phyloP scores from a whole-genome alignment of 129 eudicot genomes.

The Saussurea involucrata region DNA sequence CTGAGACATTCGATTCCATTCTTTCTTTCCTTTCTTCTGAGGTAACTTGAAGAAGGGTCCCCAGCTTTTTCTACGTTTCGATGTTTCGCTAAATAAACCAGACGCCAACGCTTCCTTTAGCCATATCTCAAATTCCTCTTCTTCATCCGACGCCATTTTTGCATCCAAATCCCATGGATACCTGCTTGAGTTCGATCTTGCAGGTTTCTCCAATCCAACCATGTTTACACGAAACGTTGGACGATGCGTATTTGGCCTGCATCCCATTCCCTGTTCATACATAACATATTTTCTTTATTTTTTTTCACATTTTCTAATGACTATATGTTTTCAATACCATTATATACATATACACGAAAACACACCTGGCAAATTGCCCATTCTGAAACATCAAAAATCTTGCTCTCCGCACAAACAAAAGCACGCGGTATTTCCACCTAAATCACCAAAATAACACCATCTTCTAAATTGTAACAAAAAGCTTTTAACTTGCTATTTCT shows the following conservation, averaged over 20 bases:
- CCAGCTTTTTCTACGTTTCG: constrained; percentile 96
- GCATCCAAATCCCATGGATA: constrained; percentile 97
- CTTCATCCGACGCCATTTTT: constrained; percentile 78
- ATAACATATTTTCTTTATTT: not conserved
- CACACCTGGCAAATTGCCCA: constrained; percentile 99
- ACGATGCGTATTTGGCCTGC: constrained; percentile 95
- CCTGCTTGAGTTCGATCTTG: constrained; percentile 70
- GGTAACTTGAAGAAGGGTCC: constrained; percentile 91
- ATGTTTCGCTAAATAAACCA: constrained; percentile 81
- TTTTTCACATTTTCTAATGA: not conserved
- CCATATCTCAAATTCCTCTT: constrained; percentile 93
- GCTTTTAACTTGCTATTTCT: not conserved
- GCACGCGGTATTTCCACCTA: constrained; percentile 97
- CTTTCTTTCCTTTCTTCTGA: constrained; percentile 70
- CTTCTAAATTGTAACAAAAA: not conserved
- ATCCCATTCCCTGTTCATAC: constrained; percentile 84
- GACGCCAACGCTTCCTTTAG: constrained; percentile 91
- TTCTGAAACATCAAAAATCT: constrained; percentile 96
- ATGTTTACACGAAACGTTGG: constrained; percentile 98
- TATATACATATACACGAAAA: not conserved
- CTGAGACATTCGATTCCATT: constrained; percentile 43
- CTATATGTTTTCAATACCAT: not conserved
- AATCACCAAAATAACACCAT: constrained; percentile 13
- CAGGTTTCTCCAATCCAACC: constrained; percentile 89
- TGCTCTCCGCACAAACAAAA: constrained; percentile 97